These are phyloP conservation scores for Stemphylium lycopersici DNA, from an alignment of 2,329 filamentous ascomycete genomes.

Conservation along the genomic window DNA sequence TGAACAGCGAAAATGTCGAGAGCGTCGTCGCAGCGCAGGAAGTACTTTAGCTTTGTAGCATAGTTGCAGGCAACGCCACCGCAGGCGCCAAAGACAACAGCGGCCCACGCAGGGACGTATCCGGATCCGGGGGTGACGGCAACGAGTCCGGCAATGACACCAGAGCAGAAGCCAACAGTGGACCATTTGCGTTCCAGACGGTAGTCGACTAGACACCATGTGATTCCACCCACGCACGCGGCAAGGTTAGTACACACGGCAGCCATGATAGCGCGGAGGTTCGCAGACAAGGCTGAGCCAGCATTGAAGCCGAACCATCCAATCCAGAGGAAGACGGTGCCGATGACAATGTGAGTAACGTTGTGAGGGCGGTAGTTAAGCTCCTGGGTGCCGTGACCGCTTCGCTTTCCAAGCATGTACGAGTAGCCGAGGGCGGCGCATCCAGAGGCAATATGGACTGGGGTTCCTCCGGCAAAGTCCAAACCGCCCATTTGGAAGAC, in stretches of 20 bases:
- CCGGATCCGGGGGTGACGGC: constrained; percentile 88
- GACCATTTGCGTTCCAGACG: constrained; percentile 90
- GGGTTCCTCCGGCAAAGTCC: constrained; percentile 89
- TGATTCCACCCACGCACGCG: constrained; percentile 82
- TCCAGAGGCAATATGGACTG: constrained; percentile 86
- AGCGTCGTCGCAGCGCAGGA: constrained; percentile 80
- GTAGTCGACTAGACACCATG: constrained; percentile 89
- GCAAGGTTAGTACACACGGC: constrained; percentile 85
- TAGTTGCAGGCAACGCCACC: constrained; percentile 84
- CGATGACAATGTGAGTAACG: constrained; percentile 88
- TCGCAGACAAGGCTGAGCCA: constrained; percentile 79
- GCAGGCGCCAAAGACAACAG: constrained; percentile 77
- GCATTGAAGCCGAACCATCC: constrained; percentile 97
- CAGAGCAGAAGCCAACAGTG: constrained; percentile 90
- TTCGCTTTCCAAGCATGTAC: constrained; percentile 85
- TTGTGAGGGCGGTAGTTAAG: constrained; percentile 93
- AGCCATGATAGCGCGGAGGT: constrained; percentile 85
- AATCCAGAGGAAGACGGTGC: constrained; percentile 92
- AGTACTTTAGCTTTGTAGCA: constrained; percentile 88
- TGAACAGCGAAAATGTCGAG: constrained; percentile 75
- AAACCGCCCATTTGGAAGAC: constrained; percentile 78
- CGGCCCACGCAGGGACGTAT: constrained; percentile 83
- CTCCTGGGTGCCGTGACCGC: constrained; percentile 84
- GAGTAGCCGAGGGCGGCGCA: constrained; percentile 86
- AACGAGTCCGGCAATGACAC: constrained; percentile 84